phyloP scores from a whole-genome alignment of 805 yeast genomes.

The Metschnikowia peoriensis region DNA sequence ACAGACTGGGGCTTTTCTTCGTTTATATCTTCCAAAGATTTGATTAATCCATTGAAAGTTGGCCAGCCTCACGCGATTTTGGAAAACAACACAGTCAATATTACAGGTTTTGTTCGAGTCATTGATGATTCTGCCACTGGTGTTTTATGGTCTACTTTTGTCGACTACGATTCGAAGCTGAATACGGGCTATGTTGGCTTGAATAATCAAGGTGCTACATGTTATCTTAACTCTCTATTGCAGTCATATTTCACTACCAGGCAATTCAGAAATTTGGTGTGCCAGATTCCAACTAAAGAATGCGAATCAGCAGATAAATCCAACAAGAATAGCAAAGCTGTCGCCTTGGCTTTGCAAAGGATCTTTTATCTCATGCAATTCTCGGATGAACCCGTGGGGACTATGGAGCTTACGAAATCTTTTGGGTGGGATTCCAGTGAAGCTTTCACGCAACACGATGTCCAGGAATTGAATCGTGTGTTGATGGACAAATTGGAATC shows the following conservation, averaged over 20 bases:
- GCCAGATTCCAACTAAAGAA: slow-evolving; percentile 73
- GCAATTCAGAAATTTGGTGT: slow-evolving; percentile 78
- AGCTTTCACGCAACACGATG: slow-evolving; percentile 97
- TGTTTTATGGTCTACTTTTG: slow-evolving; percentile 87
- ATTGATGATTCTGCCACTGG: slow-evolving; percentile 88
- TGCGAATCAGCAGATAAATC: slow-evolving; percentile 40
- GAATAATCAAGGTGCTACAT: slow-evolving; percentile 96
- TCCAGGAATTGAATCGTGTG: slow-evolving; percentile 92
- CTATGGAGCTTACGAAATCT: slow-evolving; percentile 80
- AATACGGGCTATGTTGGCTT: slow-evolving; percentile 91
- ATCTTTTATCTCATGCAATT: slow-evolving; percentile 78
- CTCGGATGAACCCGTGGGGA: slow-evolving; percentile 74
- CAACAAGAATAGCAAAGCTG: slow-evolving; percentile 29
- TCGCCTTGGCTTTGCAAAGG: slow-evolving; percentile 82
- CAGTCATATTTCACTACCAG: slow-evolving; percentile 90
- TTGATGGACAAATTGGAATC: slow-evolving; percentile 91
- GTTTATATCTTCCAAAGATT: slow-evolving; percentile 48
- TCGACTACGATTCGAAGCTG: slow-evolving; percentile 81
- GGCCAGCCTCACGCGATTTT: slow-evolving; percentile 38
- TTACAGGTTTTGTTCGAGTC: slow-evolving; percentile 74
- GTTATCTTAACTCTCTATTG: slow-evolving; percentile 87
- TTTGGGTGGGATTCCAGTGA: slow-evolving; percentile 98
- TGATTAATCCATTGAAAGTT: slow-evolving; percentile 27
- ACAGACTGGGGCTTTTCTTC: slow-evolving; percentile 96
- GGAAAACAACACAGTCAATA: slow-evolving; percentile 56